Conservation (phyloP, 371 early-diverging fungal species). For the Syncephalis plumigaleata region DNA sequence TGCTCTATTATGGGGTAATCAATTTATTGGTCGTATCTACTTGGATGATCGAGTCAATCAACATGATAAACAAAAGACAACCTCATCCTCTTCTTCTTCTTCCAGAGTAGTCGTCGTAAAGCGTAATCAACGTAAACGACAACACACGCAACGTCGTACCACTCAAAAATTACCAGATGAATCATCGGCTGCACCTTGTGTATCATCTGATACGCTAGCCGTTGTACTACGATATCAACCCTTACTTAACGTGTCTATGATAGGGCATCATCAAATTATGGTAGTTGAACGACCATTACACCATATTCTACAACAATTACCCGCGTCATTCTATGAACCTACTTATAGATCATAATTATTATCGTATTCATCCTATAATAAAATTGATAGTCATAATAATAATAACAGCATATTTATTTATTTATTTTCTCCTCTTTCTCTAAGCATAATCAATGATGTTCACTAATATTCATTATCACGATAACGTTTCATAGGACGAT, state of each 20-base stretch:
- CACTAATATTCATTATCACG: no score
- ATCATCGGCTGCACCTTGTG: neutral
- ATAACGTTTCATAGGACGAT: no score
- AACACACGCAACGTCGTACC: neutral
- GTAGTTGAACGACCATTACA: constrained; percentile 73
- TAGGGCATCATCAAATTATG: constrained; percentile 50
- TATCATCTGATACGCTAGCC: constrained; percentile 1
- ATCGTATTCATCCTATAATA: no score
- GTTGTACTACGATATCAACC: constrained; percentile 67
- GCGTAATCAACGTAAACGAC: neutral
- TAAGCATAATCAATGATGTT: no score
- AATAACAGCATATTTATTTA: no score
- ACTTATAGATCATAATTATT: constrained; percentile 45
- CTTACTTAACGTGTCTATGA: constrained; percentile 52
- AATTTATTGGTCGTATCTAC: constrained; percentile 56
- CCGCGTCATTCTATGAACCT: constrained; percentile 67
- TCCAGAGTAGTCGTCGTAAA: constrained; percentile 7
- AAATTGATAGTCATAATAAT: no score
- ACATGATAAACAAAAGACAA: constrained; percentile 14
- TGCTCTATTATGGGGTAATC: constrained; percentile 48
- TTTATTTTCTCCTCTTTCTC: no score
- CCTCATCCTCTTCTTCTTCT: no score
- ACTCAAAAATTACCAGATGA: constrained; percentile 15
- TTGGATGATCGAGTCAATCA: constrained; percentile 26
- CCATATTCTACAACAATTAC: constrained; percentile 56